These are phyloP conservation scores for Xylariaceae sp. DNA, from an alignment of 2,329 filamentous ascomycete species.

Conservation along the genomic window DNA sequence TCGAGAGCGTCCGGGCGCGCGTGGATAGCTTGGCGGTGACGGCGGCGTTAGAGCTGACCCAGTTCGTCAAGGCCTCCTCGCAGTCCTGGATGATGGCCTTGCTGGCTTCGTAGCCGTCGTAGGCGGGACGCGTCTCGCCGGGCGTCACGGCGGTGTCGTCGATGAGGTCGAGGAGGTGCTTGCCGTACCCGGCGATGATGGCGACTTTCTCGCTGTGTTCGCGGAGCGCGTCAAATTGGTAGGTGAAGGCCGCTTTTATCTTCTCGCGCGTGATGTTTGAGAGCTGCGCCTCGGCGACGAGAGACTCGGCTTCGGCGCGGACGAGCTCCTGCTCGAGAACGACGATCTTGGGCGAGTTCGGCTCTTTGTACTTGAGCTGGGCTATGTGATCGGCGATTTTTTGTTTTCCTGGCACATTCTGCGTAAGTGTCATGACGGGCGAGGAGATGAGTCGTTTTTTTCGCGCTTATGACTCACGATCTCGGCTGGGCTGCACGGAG, in stretches of 20 bases:
- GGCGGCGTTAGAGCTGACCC: slow-evolving; percentile 85
- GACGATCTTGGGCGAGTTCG: slow-evolving; percentile 94
- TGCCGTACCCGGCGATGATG: slow-evolving; percentile 95
- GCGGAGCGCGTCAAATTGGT: slow-evolving; percentile 94
- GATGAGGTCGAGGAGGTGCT: slow-evolving; percentile 94
- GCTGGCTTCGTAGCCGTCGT: slow-evolving; percentile 96
- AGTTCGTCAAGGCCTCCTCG: slow-evolving; percentile 94
- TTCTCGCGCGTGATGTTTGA: slow-evolving; percentile 99
- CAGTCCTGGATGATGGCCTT: slow-evolving; percentile 99
- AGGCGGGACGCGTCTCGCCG: slow-evolving; percentile 90
- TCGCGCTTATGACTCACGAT: slow-evolving; percentile 58
- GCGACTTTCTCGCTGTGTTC: slow-evolving; percentile 98
- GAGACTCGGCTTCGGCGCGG: slow-evolving; percentile 95
- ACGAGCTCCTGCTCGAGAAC: slow-evolving; percentile 98
- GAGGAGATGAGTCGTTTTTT: slow-evolving; percentile 9
- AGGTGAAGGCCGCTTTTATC: slow-evolving; percentile 95
- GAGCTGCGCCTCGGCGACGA: slow-evolving; percentile 94
- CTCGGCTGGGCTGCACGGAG: slow-evolving; percentile 94
- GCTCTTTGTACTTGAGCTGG: slow-evolving; percentile 99
- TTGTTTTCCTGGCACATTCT: slow-evolving; percentile 68
- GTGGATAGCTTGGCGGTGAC: slow-evolving; percentile 83
- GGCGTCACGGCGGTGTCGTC: slow-evolving; percentile 97
- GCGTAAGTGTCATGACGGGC: slow-evolving; percentile 19
- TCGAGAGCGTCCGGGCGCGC: slow-evolving; percentile 80
- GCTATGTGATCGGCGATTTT: slow-evolving; percentile 99